These are phyloP conservation scores for Acacia acuminata DNA, from an alignment of 306 rosid genomes.

Conservation along the genomic window DNA sequence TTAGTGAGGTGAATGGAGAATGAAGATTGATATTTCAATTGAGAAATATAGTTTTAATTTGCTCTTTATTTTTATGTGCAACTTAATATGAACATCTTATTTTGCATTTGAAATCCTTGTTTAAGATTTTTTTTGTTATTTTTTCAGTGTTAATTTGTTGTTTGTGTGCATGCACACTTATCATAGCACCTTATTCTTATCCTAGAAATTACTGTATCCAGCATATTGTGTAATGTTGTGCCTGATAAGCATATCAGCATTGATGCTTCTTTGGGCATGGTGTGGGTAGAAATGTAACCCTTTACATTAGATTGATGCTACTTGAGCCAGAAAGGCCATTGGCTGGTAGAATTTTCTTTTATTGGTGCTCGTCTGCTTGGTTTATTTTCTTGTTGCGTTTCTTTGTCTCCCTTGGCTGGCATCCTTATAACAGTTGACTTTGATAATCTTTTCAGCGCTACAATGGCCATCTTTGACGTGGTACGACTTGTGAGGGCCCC, in stretches of 20 bases:
- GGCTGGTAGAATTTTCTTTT: neutral
- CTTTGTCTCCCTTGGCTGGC: constrained; percentile 13
- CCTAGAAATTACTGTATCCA: neutral
- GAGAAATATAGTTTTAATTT: neutral
- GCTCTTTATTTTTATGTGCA: no score
- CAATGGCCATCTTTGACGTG: constrained; percentile 90
- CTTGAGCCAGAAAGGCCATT: neutral
- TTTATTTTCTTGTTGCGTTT: neutral
- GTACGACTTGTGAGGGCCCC: constrained; percentile 98
- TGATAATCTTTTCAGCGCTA: constrained; percentile 54
- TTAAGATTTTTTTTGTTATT: neutral
- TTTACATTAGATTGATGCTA: neutral
- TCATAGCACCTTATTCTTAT: neutral
- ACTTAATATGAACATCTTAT: neutral
- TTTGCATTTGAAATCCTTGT: neutral
- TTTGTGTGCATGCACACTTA: neutral
- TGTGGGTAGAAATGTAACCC: neutral
- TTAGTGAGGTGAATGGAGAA: neutral
- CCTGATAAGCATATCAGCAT: neutral
- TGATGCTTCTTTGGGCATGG: neutral
- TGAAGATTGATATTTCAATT: neutral
- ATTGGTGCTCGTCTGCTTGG: constrained; percentile 2
- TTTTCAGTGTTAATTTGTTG: neutral
- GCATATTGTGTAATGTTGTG: neutral
- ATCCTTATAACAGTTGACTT: constrained; percentile 33